These are phyloP conservation scores for Chytriomyces sp. DNA, from an alignment of 192 early-diverging fungal genomes.

Conservation along the genomic window DNA sequence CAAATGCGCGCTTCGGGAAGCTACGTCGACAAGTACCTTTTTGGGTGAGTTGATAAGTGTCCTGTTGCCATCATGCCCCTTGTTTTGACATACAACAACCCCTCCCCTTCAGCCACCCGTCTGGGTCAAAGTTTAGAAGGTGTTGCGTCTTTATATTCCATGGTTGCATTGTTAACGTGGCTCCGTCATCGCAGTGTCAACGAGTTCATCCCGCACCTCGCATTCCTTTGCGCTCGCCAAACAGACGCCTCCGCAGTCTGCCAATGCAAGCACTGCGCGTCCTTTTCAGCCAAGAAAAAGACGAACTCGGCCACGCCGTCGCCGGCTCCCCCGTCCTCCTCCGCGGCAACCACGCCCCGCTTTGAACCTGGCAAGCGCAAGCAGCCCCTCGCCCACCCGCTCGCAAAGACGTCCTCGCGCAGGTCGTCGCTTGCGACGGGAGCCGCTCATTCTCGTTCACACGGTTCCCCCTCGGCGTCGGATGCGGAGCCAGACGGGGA, in stretches of 20 bases:
- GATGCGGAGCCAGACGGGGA: background rate
- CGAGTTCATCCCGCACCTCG: slow-evolving; percentile 17
- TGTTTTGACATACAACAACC: too few species aligned
- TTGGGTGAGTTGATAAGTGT: too few species aligned
- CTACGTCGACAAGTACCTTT: slow-evolving; percentile 22
- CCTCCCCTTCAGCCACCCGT: too few species aligned
- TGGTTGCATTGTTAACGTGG: background rate
- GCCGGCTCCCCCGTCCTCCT: background rate
- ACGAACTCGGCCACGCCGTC: background rate
- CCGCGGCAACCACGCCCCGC: too few species aligned
- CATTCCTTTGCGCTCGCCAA: background rate
- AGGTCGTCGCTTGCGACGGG: too few species aligned
- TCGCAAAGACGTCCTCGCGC: too few species aligned
- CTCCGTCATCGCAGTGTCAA: background rate
- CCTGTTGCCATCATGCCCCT: too few species aligned
- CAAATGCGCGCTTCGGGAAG: background rate
- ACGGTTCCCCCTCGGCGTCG: background rate
- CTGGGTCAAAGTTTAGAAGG: slow-evolving; percentile 12
- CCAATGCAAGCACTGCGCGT: background rate
- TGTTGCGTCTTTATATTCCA: background rate
- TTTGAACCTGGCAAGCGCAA: too few species aligned
- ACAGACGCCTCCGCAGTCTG: background rate
- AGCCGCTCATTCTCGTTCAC: too few species aligned
- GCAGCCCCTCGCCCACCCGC: too few species aligned
- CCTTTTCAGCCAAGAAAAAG: background rate